Evolutionary conservation across 2,329 filamentous ascomycete species (phyloP), one percentile per base, ranked within the genome.

Genomic region (Fulvia fulva): DNA sequence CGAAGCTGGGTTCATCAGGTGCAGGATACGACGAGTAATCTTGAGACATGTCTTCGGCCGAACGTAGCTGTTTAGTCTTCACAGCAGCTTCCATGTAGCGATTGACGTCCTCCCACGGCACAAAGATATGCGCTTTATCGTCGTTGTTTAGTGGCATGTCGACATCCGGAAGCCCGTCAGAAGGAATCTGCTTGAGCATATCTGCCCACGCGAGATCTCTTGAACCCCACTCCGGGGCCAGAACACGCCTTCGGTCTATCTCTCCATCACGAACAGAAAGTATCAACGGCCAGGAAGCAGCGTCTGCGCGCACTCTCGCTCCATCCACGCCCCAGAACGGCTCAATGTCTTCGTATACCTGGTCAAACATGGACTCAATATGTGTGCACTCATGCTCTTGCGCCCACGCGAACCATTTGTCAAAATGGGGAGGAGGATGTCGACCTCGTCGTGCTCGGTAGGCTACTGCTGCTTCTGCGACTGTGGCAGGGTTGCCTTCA

Each of bases 351-450:
- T 76, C 64, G 61, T 80, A 77, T 4, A 80, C 76, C 53, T 76
- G 77, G 55, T 80, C 77, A 61, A 78, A 80, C 52, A 78, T 74
- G 2, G 76, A 73, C 60, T 80, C 78, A 6, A 80, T 66, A 1
- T 80, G 67, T 22, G 78, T 45, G 0, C 74, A 71, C 51, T 75
- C 60, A 26, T 74, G 64, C 2, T 66, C 61, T 12, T 70, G 63
- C 3, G 78, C 78, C 61, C 71, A 78, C 7, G 70, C 59, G 59
- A 71, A 74, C 78, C 78, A 80, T 47, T 67, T 60, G 23, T 76
- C 76, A 58, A 80, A 81, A 0, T 71, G 70, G 1, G 78, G 78
- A 2, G 78, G 78, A 12, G 78, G 78, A 58, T 79, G 75, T 28
- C 78, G 70, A 2, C 76, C 76, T 54, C 76, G 67, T 25, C 73